phyloP scores from a whole-genome alignment of 2,329 filamentous ascomycete genomes.

The Alternaria atra region DNA sequence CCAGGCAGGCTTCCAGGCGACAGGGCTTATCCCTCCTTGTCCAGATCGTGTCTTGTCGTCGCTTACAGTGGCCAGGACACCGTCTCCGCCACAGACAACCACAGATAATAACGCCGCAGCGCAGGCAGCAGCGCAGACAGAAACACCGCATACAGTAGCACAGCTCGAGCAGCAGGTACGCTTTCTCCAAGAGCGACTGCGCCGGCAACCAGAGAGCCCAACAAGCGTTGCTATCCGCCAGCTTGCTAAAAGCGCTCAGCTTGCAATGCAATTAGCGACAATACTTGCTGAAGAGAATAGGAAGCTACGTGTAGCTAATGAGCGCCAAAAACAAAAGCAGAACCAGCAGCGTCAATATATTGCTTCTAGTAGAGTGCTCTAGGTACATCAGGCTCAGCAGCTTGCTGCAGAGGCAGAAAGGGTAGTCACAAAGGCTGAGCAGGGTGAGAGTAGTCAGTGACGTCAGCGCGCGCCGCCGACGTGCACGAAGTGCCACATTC shows the following conservation, averaged over 20 bases:
- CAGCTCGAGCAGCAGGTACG: not conserved
- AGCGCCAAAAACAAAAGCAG: too few relatives aligned
- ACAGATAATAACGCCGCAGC: not conserved
- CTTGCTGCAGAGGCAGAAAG: not conserved
- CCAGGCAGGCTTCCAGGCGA: too few relatives aligned
- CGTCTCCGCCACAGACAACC: not conserved
- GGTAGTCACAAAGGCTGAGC: not conserved
- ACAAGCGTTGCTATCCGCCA: not conserved
- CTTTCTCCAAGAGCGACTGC: not conserved
- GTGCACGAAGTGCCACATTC: not conserved
- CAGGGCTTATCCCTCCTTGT: too few relatives aligned
- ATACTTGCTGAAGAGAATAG: not conserved
- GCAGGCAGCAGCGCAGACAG: not conserved
- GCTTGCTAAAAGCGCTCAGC: slow-evolving; percentile 1
- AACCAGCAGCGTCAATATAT: not conserved
- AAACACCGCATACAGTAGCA: not conserved
- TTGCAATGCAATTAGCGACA: not conserved
- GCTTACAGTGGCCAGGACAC: not conserved
- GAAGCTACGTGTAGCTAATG: too few relatives aligned
- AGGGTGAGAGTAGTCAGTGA: not conserved
- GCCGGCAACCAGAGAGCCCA: not conserved
- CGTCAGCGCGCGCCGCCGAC: not conserved
- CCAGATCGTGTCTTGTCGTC: not conserved
- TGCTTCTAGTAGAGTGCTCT: not conserved
- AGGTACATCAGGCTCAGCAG: not conserved